A percentile compares a stretch with the other conserved stretches of the same genome.
These are phyloP conservation scores for Calendula officinalis DNA, from an alignment of 129 eudicot species.

Conservation along the genomic window DNA sequence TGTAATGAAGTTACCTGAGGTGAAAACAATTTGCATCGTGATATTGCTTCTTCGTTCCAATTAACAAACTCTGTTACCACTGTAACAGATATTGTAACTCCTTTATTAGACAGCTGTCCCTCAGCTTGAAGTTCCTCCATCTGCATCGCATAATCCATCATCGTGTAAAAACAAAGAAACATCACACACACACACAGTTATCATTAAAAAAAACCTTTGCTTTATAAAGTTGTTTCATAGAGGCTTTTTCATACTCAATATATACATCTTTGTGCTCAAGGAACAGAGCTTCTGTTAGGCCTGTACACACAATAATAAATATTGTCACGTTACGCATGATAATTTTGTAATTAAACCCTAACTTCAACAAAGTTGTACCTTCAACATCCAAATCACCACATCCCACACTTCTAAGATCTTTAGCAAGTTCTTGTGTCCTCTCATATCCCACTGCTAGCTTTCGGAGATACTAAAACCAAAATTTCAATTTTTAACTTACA, in stretches of 20 bases:
- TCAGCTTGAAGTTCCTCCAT: conserved; percentile 87
- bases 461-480: conserved; percentile 67
- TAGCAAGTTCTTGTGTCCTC: conserved; percentile 86
- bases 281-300: conserved; percentile 83
- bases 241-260: conserved; percentile 77
- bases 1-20: conserved; percentile 48
- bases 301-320: conserved; percentile 37
- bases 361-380: conserved; percentile 42
- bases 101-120: conserved; percentile 66
- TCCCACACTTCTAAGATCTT: conserved; percentile 73
- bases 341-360: conserved; percentile 11
- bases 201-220: conserved; percentile 52
- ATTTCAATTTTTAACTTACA: neutral
- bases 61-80: conserved; percentile 91
- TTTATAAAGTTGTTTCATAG: conserved; percentile 73
- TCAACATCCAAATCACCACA: conserved; percentile 98
- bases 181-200: neutral
- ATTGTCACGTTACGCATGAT: neutral
- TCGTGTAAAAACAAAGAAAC: neutral
- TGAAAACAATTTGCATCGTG: conserved; percentile 69
- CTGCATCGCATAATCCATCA: conserved; percentile 35
- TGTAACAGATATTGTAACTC: conserved; percentile 82
- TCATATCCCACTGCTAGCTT: conserved; percentile 84
- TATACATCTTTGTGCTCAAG: conserved; percentile 81
- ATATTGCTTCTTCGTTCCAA: conserved; percentile 91